phyloP scores from a whole-genome alignment of 306 rosid genomes.

The Carpinus fangiana region DNA sequence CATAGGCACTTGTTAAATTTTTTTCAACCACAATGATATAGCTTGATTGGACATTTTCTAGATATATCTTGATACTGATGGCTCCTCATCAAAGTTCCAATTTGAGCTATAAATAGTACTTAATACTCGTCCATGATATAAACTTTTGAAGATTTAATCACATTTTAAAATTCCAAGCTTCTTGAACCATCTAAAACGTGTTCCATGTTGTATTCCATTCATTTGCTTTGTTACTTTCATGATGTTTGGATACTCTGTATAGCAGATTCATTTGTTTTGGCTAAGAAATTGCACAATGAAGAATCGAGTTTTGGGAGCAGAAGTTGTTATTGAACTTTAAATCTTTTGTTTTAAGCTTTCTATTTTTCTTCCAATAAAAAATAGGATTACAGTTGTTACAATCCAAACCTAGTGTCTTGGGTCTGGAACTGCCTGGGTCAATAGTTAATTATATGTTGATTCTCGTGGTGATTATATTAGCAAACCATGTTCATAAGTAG shows the following conservation, averaged over 20 bases:
- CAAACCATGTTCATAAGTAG: not conserved
- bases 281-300: not conserved
- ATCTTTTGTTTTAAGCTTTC: not conserved
- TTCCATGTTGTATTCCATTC: not conserved
- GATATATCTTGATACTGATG: not conserved
- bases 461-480: not conserved
- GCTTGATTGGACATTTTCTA: not conserved
- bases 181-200: not conserved
- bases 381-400: not conserved
- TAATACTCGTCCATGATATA: no score
- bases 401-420: not conserved
- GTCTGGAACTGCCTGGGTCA: not conserved
- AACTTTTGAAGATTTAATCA: no score
- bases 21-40: not conserved
- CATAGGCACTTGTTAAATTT: not conserved
- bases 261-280: not conserved
- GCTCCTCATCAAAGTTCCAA: not conserved
- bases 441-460: not conserved
- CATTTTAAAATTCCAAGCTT: not conserved
- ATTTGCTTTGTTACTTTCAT: not conserved
- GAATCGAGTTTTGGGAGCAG: not conserved
- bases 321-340: not conserved
- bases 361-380: not conserved
- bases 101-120: not conserved
- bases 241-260: not conserved